Evolutionary conservation across 805 yeast genomes (phyloP).

Genomic region (Pichia kluyveri): DNA sequence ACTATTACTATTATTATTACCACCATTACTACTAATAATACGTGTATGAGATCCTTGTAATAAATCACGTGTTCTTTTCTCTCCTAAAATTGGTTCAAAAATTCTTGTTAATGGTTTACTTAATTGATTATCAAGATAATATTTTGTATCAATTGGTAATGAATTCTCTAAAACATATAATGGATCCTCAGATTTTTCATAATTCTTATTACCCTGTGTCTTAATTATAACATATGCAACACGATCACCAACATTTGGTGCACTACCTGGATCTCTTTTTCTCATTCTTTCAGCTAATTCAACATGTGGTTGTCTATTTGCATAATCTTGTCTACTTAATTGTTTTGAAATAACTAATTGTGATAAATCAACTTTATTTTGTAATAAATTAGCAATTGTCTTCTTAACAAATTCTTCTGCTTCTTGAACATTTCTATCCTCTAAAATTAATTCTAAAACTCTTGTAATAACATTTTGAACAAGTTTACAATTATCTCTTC

Average conservation of each 20-base stretch:
- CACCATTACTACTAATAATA: slow-evolving; percentile 62
- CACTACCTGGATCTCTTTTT: slow-evolving; percentile 94
- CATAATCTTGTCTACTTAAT: slow-evolving; percentile 78
- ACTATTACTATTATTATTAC: slow-evolving; percentile 28
- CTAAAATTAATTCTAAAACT: slow-evolving; percentile 74
- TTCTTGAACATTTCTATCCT: slow-evolving; percentile 75
- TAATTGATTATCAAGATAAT: slow-evolving; percentile 85
- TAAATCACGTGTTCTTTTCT: slow-evolving; percentile 67
- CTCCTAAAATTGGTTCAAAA: slow-evolving; percentile 92
- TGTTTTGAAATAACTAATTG: slow-evolving; percentile 92
- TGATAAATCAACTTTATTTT: slow-evolving; percentile 86
- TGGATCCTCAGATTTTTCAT: slow-evolving; percentile 97
- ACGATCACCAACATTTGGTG: slow-evolving; percentile 95
- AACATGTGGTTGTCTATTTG: slow-evolving; percentile 95
- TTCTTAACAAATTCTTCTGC: slow-evolving; percentile 81
- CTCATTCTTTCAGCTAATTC: slow-evolving; percentile 94
- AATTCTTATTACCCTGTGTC: slow-evolving; percentile 77
- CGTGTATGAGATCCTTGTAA: slow-evolving; percentile 80
- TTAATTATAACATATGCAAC: slow-evolving; percentile 92
- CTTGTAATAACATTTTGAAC: slow-evolving; percentile 93
- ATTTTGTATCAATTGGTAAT: slow-evolving; percentile 87
- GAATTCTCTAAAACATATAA: slow-evolving; percentile 86
- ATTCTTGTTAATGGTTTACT: slow-evolving; percentile 89
- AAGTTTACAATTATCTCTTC: slow-evolving; percentile 93
- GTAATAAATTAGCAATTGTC: slow-evolving; percentile 82